These are phyloP conservation scores for Mucor indicus DNA, from an alignment of 371 early-diverging fungal species.

Conservation along the genomic window DNA sequence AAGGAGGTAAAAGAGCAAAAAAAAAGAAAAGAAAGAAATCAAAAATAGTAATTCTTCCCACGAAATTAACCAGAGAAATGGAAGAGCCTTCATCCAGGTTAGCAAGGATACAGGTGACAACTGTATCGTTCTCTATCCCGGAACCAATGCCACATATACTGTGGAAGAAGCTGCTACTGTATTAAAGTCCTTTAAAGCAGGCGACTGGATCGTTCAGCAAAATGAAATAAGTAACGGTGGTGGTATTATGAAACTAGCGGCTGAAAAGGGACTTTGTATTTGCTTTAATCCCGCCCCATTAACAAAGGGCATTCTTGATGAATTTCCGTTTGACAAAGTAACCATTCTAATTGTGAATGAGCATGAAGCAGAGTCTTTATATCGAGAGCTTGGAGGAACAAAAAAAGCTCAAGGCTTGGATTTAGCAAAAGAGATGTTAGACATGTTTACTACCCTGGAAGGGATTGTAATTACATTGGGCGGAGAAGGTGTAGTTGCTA, in stretches of 20 bases:
- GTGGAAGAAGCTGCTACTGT: constrained; percentile 26
- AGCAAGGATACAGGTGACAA: constrained; percentile 72
- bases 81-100: constrained; percentile 88
- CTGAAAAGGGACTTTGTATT: constrained; percentile 57
- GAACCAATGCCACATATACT: constrained; percentile 69
- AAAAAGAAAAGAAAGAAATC: background rate
- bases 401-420: constrained; percentile 25
- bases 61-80: constrained; percentile 54
- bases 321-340: constrained; percentile 62
- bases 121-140: constrained; percentile 81
- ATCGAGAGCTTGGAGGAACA: constrained; percentile 25
- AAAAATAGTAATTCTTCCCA: background rate
- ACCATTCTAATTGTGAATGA: constrained; percentile 82
- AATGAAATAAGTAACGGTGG: constrained; percentile 82
- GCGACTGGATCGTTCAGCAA: constrained; percentile 76
- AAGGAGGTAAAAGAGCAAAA: constrained; percentile 23
- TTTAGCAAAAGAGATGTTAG: constrained; percentile 38
- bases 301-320: constrained; percentile 47
- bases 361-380: constrained; percentile 61
- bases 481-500: constrained; percentile 56
- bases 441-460: constrained; percentile 41
- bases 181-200: constrained; percentile 45
- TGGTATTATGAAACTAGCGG: constrained; percentile 61
- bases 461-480: constrained; percentile 79
- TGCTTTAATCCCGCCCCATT: constrained; percentile 90